Evolutionary conservation across 805 yeast species (phyloP).

Genomic region (Lipomyces starkeyi): DNA sequence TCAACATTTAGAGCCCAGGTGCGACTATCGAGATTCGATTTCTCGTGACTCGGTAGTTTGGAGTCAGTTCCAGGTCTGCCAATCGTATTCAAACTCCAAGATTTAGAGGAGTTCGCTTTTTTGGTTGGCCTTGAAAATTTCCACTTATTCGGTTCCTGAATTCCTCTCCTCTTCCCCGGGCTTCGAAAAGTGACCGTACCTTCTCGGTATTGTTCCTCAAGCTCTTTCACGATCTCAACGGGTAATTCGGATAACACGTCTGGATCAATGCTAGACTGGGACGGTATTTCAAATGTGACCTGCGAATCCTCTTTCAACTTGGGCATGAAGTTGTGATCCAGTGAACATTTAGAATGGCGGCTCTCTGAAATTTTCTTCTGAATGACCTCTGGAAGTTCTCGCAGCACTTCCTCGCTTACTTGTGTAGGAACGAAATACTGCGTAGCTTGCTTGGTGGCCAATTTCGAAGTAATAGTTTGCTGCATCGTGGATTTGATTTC

Average conservation of each 20-base stretch:
- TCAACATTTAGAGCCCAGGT: slow-evolving; percentile 3
- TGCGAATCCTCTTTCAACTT: neutral
- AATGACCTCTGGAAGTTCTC: slow-evolving; percentile 40
- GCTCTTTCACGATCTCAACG: slow-evolving; percentile 64
- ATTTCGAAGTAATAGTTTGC: neutral
- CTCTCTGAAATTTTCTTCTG: slow-evolving; percentile 8
- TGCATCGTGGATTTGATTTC: neutral
- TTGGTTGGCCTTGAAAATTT: neutral
- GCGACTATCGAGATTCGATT: neutral
- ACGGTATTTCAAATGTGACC: slow-evolving; percentile 8
- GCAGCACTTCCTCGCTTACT: slow-evolving; percentile 42
- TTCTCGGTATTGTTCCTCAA: slow-evolving; percentile 41
- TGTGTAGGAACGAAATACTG: slow-evolving; percentile 45
- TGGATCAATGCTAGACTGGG: slow-evolving; percentile 59
- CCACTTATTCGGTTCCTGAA: neutral
- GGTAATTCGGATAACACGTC: slow-evolving; percentile 72
- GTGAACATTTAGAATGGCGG: neutral
- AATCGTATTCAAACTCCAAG: neutral
- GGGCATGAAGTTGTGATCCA: neutral
- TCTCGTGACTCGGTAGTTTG: neutral
- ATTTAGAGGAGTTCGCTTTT: neutral
- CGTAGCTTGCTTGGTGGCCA: slow-evolving; percentile 20
- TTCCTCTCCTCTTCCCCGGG: neutral
- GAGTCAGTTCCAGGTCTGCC: neutral
- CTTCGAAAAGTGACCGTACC: neutral